A percentile compares a stretch with the other conserved stretches of the same genome.
These are phyloP conservation scores for Oryza meridionalis DNA, from an alignment of 176 grass and related monocot species.

Conservation along the genomic window DNA sequence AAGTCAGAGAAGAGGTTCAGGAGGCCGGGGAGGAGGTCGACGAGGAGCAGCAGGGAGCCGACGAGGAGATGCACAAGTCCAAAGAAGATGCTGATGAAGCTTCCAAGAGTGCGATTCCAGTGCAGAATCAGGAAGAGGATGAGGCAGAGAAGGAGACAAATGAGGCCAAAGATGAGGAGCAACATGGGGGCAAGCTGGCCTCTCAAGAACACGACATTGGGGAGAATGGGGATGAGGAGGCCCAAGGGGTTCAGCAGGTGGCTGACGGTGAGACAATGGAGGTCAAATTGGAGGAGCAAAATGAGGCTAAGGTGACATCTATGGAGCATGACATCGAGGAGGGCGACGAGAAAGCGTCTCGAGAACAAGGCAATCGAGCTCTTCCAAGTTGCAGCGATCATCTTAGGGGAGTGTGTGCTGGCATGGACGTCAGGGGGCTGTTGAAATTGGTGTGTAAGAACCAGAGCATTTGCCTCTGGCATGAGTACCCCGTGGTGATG, in stretches of 20 bases:
- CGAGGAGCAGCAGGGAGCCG: not conserved
- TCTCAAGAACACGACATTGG: not conserved
- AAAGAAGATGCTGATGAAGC: not conserved
- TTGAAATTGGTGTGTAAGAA: slow-evolving; percentile 30
- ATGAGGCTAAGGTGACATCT: not conserved
- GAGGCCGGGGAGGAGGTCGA: not conserved
- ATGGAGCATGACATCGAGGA: not conserved
- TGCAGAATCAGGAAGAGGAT: not conserved
- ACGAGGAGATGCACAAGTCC: not conserved
- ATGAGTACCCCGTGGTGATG: slow-evolving; percentile 1
- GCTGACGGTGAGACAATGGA: no score
- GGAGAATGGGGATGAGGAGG: not conserved
- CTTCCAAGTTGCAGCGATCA: not conserved
- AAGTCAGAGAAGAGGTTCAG: not conserved
- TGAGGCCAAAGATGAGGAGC: no score
- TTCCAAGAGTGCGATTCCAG: not conserved
- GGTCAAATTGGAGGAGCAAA: not conserved
- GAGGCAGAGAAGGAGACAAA: not conserved
- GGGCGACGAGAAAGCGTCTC: not conserved
- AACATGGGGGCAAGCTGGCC: no score
- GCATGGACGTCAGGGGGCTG: slow-evolving; percentile 37
- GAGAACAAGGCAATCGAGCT: not conserved
- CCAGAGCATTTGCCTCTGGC: not conserved
- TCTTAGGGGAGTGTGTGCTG: not conserved
- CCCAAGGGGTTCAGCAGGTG: no score